Base-by-base conservation (phyloP, 352 stramenopile genomes). In the Discostella stelligera region DNA sequence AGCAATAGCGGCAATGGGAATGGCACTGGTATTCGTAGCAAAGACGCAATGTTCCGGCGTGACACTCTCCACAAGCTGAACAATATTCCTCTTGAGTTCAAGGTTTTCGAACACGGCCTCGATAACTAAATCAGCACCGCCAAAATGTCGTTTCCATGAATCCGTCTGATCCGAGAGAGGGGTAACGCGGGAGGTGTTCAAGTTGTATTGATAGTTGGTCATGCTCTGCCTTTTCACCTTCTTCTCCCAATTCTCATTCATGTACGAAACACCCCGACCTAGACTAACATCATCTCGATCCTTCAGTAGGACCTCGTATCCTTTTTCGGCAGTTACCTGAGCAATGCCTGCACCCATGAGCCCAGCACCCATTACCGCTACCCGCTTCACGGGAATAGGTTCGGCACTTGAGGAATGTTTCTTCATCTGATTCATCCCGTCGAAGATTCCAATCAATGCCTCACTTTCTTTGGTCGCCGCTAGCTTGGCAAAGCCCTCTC, bases 101-200 rank as follows among this genome's bases (percentile, higher is more conserved):
- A 99, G 90, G 82, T 98, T 95, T 80, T 99, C 96, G 79, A 98
- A 98, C 0, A 99, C 96, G 13, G 97, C 97, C 84, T 99, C 97
- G 77, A 99, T 98, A 18, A 98, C 95, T 27, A 98, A 89, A 83
- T 99, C 97, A 23, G 95, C 95, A n/a, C 90, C 82, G 52, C 78
- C 87, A 73, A 98, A 98, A 80, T 98, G 95, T 30, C 84, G 89
- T 84, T 97, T 94, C 77, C 71, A 90, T 9, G 79, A 76, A 32
- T 94, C 89, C 74, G 94, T 94, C 25, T 97, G 89, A 81, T 98
- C 96, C 20, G 95, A 97, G 27, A 99, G 82, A 70, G 94, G 91
- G 56, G 97, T 90, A 0, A 99, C 89, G 67, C 95, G 94, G 44
- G 95, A 94, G 80, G 95, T 96, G 30, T 97, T 91, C 4, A 89